Base-by-base conservation (phyloP, 768 basidiomycete species). In the Termitomyces sp. region DNA sequence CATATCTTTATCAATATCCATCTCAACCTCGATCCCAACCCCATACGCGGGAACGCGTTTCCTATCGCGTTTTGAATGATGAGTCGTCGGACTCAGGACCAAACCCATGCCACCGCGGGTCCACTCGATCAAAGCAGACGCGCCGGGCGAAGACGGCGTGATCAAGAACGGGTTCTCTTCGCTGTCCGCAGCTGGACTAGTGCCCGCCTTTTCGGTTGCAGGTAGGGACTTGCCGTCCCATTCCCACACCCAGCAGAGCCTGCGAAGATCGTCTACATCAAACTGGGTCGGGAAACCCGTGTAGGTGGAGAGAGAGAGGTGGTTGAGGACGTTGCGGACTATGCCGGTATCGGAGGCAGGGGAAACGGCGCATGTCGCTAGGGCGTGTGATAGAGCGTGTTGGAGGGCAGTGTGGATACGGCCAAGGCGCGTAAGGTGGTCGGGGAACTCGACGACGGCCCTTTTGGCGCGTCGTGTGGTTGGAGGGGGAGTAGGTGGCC, bases 221-320 rank as follows among this genome's bases (percentile, higher is more conserved):
- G 79, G 74, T 3, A 81, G 54, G 6, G 75, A 60, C 45, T 79
- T 70, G 6, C 80, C 79, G 65, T 91, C 85, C 92, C 92, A 94
- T 68, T 93, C 92, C 90, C 92, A 92, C 16, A 93, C 59, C 91
- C 92, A 93, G 71, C 91, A 92, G 20, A 94, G 78, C 58, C 87
- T 79, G 57, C 76, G 82, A 47, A 93, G 75, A 65, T 92, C 91
- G 50, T 86, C 81, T n/a, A 84, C 61, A 33, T 80, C 79, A 62
- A 90, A 85, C 55, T 82, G 80, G 4, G 84, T 79, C 1, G 80
- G 73, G 44, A 92, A 73, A 9, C 88, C 90, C 35, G 82, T 66
- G 68, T 90, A 90, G 28, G 85, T 85, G 51, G 76, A 76, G 48
- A 91, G 69, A 38, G 91, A 87, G 50, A 88, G 67, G 65, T 92